Conservation (phyloP, 169 alveolate species). For the Blepharisma undulans region DNA sequence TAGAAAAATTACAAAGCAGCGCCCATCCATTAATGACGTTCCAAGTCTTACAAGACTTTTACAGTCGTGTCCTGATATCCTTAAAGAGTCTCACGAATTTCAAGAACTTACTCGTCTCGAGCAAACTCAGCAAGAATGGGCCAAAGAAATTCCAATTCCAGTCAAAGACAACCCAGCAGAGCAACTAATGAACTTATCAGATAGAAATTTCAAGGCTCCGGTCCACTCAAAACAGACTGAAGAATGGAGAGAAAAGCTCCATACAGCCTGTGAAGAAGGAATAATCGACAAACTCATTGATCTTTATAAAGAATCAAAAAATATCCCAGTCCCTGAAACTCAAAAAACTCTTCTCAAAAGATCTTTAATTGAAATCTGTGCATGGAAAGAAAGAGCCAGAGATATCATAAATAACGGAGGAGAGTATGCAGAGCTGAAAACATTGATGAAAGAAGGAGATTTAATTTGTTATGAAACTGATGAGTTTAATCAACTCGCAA, state of each 20-base stretch:
- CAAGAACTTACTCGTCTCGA: neutral
- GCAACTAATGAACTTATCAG: neutral
- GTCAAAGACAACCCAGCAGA: neutral
- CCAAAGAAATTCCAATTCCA: neutral
- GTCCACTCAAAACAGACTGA: neutral
- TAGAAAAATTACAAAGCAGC: neutral
- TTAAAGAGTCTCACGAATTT: neutral
- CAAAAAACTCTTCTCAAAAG: neutral
- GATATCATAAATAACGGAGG: constrained; percentile 15
- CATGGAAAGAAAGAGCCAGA: constrained; percentile 33
- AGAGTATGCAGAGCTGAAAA: neutral
- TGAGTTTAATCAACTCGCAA: neutral
- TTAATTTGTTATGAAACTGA: neutral
- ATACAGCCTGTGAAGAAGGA: constrained; percentile 27
- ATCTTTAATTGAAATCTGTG: neutral
- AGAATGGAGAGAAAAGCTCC: neutral
- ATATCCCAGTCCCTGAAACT: neutral
- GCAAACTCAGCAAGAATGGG: neutral
- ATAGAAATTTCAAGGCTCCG: neutral
- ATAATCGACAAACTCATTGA: neutral
- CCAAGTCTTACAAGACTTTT: neutral
- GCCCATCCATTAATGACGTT: neutral
- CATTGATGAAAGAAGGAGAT: constrained; percentile 14
- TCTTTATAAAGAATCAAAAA: neutral
- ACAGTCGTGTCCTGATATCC: neutral